phyloP scores from a whole-genome alignment of 2,329 filamentous ascomycete genomes.

The Penicillium hesseltinei region DNA sequence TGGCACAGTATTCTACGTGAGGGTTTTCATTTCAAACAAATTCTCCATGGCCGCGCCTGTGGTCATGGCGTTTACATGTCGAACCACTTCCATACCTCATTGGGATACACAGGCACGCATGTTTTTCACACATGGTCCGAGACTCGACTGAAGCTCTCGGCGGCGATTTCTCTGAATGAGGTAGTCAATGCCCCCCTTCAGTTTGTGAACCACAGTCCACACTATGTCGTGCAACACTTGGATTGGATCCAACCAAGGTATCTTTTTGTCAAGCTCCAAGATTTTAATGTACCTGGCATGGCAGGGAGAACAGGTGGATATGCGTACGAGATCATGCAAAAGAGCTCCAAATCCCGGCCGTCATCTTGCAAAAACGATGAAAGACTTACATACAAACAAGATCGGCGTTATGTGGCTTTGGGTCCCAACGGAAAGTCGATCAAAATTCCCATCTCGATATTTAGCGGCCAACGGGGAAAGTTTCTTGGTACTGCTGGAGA shows the following conservation, averaged over 20 bases:
- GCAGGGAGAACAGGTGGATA: too few species aligned
- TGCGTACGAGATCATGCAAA: neutral
- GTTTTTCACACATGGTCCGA: slow-evolving; percentile 58
- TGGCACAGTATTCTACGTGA: slow-evolving; percentile 89
- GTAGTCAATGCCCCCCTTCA: slow-evolving; percentile 70
- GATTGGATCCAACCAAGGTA: slow-evolving; percentile 93
- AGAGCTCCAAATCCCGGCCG: neutral
- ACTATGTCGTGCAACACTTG: slow-evolving; percentile 69
- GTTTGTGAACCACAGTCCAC: slow-evolving; percentile 57
- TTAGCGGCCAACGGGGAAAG: slow-evolving; percentile 46
- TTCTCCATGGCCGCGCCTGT: slow-evolving; percentile 64
- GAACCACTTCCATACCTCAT: slow-evolving; percentile 56
- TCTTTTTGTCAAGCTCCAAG: slow-evolving; percentile 60
- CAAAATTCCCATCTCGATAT: slow-evolving; percentile 54
- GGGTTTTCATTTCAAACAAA: slow-evolving; percentile 69
- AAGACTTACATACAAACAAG: slow-evolving; percentile 35
- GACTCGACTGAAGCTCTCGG: slow-evolving; percentile 60
- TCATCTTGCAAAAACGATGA: neutral
- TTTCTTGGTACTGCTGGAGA: slow-evolving; percentile 22
- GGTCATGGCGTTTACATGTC: slow-evolving; percentile 85
- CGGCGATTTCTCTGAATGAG: slow-evolving; percentile 75
- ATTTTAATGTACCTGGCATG: neutral
- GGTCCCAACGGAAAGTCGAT: slow-evolving; percentile 43
- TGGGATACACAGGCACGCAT: slow-evolving; percentile 45
- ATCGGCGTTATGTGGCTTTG: slow-evolving; percentile 36